Evolutionary conservation across 23 red algal species (phyloP), one percentile per base, ranked within the genome.

Genomic region (Gracilaria vermiculophylla): DNA sequence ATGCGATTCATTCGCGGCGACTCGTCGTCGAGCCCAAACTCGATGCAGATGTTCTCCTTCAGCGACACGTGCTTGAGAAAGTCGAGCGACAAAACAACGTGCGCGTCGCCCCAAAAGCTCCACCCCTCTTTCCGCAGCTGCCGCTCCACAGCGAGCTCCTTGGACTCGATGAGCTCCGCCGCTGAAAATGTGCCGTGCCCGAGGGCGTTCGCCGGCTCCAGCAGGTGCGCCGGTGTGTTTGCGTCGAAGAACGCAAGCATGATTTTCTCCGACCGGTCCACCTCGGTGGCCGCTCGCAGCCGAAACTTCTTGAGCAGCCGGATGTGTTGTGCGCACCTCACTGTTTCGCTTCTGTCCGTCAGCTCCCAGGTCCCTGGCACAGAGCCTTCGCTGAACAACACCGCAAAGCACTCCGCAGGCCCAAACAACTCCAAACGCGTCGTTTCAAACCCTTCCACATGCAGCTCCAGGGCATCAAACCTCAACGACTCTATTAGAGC

Each of bases 231-330:
- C 20, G 60, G 60, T 20, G 66, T 74, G 65, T 72, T 70, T 27
- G 81, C 24, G 1, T 40, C 62, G 54, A 72, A 86, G 64, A 86
- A 53, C 15, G 81, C 81, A 51, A 86, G 14, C 61, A 67, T 55
- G 25, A 72, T 32, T 23, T 70, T 67, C 66, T 86, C 81, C 32
- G 54, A 29, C 5, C 81, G 81, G 44, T 86, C 81, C 31, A 86
- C 31, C 23, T 70, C 65, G 1, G 81, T 86, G 16, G 81, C 81
- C 31, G 81, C 81, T 56, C 81, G 58, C 36, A 86, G 81, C 27
- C 81, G 62, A 74, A 86, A 86, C 21, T 74, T 86, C 28, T 86
- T 86, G 0, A 86, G 39, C 54, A 70, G 61, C 51, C 62, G 19
- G 23, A 86, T 70, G 35, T 86, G 81, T n/a, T 45, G 27, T 36